Evolutionary conservation across 352 stramenopile species (phyloP).

Genomic region (Aphanomyces invadans): DNA sequence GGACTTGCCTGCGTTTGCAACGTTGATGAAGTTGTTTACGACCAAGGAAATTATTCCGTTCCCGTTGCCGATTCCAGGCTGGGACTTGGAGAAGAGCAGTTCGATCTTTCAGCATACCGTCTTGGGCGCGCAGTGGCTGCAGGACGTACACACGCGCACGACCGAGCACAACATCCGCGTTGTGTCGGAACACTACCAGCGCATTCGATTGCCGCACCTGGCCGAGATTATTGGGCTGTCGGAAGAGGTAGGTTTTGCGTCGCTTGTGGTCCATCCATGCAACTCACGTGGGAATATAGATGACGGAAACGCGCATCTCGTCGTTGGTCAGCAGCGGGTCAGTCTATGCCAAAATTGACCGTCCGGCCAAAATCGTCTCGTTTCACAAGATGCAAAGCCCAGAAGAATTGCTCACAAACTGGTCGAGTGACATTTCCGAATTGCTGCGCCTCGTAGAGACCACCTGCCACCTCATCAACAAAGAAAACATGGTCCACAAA

Average conservation of each 20-base stretch:
- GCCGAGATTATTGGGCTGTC: constrained; percentile 90
- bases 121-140: constrained; percentile 75
- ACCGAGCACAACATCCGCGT: constrained; percentile 98
- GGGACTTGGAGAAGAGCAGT: constrained; percentile 67
- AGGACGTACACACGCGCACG: constrained; percentile 87
- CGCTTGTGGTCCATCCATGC: too few species aligned
- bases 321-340: constrained; percentile 89
- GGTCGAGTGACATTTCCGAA: constrained; percentile 93
- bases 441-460: constrained; percentile 95
- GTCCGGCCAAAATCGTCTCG: constrained; percentile 93
- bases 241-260: constrained; percentile 67
- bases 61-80: constrained; percentile 82
- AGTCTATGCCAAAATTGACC: constrained; percentile 97
- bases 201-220: constrained; percentile 90
- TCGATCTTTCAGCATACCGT: constrained; percentile 74
- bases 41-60: constrained; percentile 96
- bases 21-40: constrained; percentile 84
- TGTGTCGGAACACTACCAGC: constrained; percentile 91
- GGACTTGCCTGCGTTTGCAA: constrained; percentile 52
- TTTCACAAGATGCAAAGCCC: constrained; percentile 87
- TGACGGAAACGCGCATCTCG: constrained; percentile 73
- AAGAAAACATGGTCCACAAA: constrained; percentile 98
- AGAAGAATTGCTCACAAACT: constrained; percentile 94
- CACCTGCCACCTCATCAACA: constrained; percentile 98
- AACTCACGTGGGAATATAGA: constrained; percentile 28